A percentile compares a stretch with the other conserved stretches of the same genome.
Evolutionary conservation across 768 basidiomycete species (phyloP).

Genomic region (Suillus discolor): DNA sequence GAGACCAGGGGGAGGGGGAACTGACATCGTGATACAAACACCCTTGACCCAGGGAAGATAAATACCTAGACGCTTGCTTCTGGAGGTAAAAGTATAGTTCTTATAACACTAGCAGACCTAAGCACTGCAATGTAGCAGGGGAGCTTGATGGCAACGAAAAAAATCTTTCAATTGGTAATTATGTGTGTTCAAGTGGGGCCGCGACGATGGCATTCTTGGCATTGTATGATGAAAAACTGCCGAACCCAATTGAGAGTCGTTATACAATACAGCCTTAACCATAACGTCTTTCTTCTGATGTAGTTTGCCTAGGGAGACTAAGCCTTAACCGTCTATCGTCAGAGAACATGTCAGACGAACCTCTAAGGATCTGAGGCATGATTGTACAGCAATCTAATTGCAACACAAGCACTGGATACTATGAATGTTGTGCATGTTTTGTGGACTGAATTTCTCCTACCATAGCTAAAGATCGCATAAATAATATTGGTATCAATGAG

Average conservation of each 20-base stretch:
- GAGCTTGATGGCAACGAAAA: not conserved
- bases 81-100: not conserved
- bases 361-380: not conserved
- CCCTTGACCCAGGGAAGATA: not conserved
- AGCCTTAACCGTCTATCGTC: not conserved
- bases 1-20: conserved; percentile 1
- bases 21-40: not conserved
- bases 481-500: not conserved
- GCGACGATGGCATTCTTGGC: not conserved
- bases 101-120: not conserved
- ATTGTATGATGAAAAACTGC: not conserved
- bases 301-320: not conserved
- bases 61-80: not conserved
- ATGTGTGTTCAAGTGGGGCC: not conserved
- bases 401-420: not conserved
- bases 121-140: not conserved
- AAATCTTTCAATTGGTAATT: not conserved
- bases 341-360: not conserved
- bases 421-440: not conserved
- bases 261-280: not conserved
- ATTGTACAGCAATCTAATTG: not conserved
- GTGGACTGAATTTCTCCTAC: not conserved
- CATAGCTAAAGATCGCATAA: not conserved
- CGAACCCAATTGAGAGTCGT: not conserved
- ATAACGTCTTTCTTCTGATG: not conserved